Percentiles rank a stretch among this genome's conserved stretches.
phyloP scores from a whole-genome alignment of 2,329 filamentous ascomycete species.

The Pseudodiploospora longispora region DNA sequence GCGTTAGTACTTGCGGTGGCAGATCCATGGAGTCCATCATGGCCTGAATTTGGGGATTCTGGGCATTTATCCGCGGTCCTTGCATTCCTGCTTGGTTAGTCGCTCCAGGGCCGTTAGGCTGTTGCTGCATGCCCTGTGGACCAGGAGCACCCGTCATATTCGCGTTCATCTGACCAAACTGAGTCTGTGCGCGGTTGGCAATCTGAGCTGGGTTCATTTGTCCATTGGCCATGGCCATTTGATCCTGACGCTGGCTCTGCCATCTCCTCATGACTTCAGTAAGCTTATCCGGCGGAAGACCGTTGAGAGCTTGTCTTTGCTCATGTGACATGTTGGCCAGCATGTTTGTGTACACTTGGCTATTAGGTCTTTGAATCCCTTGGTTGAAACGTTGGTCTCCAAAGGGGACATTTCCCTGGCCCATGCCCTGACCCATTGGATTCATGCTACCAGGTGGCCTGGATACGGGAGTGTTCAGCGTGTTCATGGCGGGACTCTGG shows the following conservation, averaged over 20 bases:
- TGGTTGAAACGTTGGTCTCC: constrained; percentile 47
- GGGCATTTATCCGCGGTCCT: constrained; percentile 17
- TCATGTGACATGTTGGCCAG: constrained; percentile 38
- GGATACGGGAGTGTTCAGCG: constrained; percentile 44
- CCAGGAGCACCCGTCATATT: constrained; percentile 22
- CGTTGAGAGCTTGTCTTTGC: constrained; percentile 34
- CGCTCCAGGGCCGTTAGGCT: constrained; percentile 16
- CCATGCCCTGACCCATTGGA: constrained; percentile 34
- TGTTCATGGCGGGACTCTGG: constrained; percentile 53
- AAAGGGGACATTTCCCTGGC: constrained; percentile 39
- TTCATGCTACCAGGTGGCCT: constrained; percentile 37
- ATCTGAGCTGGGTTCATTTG: constrained; percentile 24
- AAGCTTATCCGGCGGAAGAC: constrained; percentile 40
- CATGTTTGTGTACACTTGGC: constrained; percentile 33
- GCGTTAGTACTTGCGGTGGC: constrained; percentile 25
- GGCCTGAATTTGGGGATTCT: constrained; percentile 25
- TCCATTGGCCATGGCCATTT: constrained; percentile 23
- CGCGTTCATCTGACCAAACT: constrained; percentile 24
- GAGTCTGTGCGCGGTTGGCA: constrained; percentile 20
- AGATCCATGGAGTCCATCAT: constrained; percentile 44
- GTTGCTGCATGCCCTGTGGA: constrained; percentile 23
- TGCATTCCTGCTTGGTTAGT: constrained; percentile 18
- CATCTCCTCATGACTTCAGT: constrained; percentile 44
- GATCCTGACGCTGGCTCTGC: constrained; percentile 31
- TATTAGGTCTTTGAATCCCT: constrained; percentile 37